Percentiles rank a stretch among this genome's conserved stretches.
Evolutionary conservation across 768 basidiomycete species (phyloP).

Genomic region (Neoboletus brunneissimus): DNA sequence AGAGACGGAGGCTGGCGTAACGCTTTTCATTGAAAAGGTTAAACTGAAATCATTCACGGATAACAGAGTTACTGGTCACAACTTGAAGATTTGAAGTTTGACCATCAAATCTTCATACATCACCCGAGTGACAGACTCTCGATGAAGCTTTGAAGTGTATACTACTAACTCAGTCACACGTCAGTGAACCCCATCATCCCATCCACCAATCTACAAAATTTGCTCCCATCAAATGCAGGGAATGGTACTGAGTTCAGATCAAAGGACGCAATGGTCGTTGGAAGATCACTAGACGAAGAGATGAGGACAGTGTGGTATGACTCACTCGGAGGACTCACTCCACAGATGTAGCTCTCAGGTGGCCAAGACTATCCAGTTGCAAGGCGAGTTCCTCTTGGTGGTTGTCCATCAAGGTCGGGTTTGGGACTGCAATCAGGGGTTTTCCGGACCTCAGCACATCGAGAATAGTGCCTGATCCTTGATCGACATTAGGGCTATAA

Average conservation of each 20-base stretch:
- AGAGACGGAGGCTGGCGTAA: slow-evolving; percentile 41
- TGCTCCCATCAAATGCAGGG: slow-evolving; percentile 64
- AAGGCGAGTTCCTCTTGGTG: slow-evolving; percentile 89
- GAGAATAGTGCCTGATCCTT: slow-evolving; percentile 93
- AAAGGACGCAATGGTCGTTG: slow-evolving; percentile 50
- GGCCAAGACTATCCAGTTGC: slow-evolving; percentile 54
- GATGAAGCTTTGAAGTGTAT: not conserved
- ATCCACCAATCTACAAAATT: slow-evolving; percentile 67
- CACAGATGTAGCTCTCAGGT: slow-evolving; percentile 56
- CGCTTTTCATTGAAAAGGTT: slow-evolving; percentile 22
- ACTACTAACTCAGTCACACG: slow-evolving; percentile 26
- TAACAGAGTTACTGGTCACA: not conserved
- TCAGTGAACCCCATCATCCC: slow-evolving; percentile 70
- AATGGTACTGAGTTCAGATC: slow-evolving; percentile 53
- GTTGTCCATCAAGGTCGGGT: slow-evolving; percentile 84
- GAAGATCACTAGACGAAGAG: slow-evolving; percentile 44
- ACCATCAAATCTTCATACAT: not conserved
- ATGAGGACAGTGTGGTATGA: slow-evolving; percentile 6
- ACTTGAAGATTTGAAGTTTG: not conserved
- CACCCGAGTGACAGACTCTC: not conserved
- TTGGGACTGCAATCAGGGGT: slow-evolving; percentile 84
- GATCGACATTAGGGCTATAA: slow-evolving; percentile 1
- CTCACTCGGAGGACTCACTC: slow-evolving; percentile 42
- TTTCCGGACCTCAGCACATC: slow-evolving; percentile 76
- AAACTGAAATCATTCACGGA: not conserved